These are phyloP conservation scores for Microsporum audouinii DNA, from an alignment of 2,329 filamentous ascomycete species.

Conservation along the genomic window DNA sequence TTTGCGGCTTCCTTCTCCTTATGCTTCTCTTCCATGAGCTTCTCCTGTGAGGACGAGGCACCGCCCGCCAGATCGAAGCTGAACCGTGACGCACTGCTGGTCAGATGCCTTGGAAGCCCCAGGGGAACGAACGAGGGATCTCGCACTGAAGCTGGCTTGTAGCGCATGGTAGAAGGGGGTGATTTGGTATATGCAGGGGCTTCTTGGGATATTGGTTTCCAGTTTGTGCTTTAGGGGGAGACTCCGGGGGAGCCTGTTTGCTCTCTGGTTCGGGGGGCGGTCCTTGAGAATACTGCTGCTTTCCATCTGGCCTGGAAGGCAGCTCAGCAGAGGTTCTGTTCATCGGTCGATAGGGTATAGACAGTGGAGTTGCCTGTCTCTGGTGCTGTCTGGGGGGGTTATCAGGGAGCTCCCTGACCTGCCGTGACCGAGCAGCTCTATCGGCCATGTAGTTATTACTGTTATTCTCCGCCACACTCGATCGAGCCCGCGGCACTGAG, in stretches of 20 bases:
- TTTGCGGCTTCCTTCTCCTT: constrained; percentile 41
- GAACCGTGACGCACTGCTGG: constrained; percentile 51
- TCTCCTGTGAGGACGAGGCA: constrained; percentile 49
- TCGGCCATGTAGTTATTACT: neutral
- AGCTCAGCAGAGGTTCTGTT: neutral
- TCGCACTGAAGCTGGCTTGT: constrained; percentile 7
- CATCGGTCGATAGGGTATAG: neutral
- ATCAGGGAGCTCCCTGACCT: constrained; percentile 18
- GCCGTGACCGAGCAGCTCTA: constrained; percentile 16
- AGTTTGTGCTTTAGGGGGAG: neutral
- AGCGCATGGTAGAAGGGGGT: constrained; percentile 1
- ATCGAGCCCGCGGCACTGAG: constrained; percentile 45
- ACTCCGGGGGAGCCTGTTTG: neutral
- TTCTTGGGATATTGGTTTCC: neutral
- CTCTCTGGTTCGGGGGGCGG: neutral
- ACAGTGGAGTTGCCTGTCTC: neutral
- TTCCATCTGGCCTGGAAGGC: neutral
- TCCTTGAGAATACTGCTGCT: neutral
- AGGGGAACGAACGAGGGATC: constrained; percentile 19
- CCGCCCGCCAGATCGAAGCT: constrained; percentile 52
- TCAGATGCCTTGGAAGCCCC: constrained; percentile 37
- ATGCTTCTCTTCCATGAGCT: constrained; percentile 52
- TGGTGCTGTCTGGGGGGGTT: neutral
- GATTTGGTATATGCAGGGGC: neutral
- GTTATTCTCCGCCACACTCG: neutral